Evolutionary conservation across 1,284 basidiomycete species (phyloP).

Genomic region (Gomphus bonarii): DNA sequence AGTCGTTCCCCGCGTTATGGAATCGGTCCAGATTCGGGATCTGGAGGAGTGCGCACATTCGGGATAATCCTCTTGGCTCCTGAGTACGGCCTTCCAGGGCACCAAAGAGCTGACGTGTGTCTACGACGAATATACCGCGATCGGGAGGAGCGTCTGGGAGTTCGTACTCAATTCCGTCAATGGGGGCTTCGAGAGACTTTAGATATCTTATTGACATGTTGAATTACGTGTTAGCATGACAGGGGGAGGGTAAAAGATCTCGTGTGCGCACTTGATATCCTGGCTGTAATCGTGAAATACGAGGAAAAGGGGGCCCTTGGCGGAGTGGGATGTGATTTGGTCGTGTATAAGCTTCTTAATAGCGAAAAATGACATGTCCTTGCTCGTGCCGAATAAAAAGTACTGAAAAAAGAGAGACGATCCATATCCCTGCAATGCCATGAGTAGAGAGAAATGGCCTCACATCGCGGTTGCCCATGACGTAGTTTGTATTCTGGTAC

Average conservation of each 20-base stretch:
- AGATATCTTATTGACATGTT: constrained; percentile 38
- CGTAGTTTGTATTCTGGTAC: constrained; percentile 51
- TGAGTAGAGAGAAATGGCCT: constrained; percentile 13
- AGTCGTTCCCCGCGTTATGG: constrained; percentile 84
- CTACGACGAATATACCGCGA: constrained; percentile 52
- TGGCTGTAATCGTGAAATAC: constrained; percentile 69
- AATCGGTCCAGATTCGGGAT: constrained; percentile 39
- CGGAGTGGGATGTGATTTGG: constrained; percentile 33
- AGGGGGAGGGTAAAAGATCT: not conserved
- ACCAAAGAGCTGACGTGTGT: constrained; percentile 63
- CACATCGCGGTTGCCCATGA: constrained; percentile 52
- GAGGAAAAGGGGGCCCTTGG: constrained; percentile 57
- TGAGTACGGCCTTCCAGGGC: constrained; percentile 52
- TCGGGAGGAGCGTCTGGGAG: constrained; percentile 45
- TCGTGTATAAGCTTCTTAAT: constrained; percentile 44
- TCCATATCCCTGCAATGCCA: too few relatives aligned
- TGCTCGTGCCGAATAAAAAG: constrained; percentile 56
- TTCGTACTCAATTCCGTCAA: constrained; percentile 41
- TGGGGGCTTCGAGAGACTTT: constrained; percentile 38
- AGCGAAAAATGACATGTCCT: constrained; percentile 35
- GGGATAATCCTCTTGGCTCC: constrained; percentile 39
- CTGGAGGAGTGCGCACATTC: constrained; percentile 50
- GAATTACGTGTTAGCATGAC: not conserved
- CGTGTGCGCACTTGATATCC: constrained; percentile 61
- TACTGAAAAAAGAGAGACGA: constrained; percentile 28